These are phyloP conservation scores for Vigna angularis DNA, from an alignment of 306 rosid genomes.

Conservation along the genomic window DNA sequence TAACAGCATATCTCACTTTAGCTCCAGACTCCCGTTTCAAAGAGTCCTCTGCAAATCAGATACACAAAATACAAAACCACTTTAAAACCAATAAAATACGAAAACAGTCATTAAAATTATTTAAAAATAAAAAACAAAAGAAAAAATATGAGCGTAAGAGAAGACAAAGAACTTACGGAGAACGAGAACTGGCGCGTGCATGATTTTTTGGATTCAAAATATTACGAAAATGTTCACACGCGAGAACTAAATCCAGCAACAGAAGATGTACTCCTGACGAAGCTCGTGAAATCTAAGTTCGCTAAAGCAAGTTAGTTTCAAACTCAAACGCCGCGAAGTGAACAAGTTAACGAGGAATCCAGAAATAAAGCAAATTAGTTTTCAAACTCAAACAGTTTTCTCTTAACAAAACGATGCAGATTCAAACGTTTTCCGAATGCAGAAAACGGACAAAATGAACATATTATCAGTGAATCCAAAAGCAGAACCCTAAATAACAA, in stretches of 20 bases:
- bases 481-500: slow-evolving; percentile 25
- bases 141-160: background rate
- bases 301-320: background rate
- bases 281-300: background rate
- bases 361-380: slow-evolving; percentile 22
- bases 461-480: background rate
- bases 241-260: slow-evolving; percentile 23
- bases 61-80: background rate
- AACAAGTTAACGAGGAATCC: background rate
- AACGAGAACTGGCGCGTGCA: slow-evolving; percentile 60
- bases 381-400: background rate
- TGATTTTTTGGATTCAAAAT: slow-evolving; percentile 43
- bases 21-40: slow-evolving; percentile 92
- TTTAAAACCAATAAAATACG: background rate
- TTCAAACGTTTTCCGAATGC: slow-evolving; percentile 28
- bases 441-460: background rate
- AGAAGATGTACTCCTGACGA: background rate
- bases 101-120: background rate
- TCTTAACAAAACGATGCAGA: slow-evolving; percentile 22
- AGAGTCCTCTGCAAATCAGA: slow-evolving; percentile 72
- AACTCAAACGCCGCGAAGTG: background rate
- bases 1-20: slow-evolving; percentile 90
- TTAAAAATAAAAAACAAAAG: background rate
- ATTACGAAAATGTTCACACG: background rate
- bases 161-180: slow-evolving; percentile 47